A percentile compares a stretch with the other conserved stretches of the same genome.
phyloP scores from a whole-genome alignment of 1,284 basidiomycete genomes.

The Acaromyces ingoldii region DNA sequence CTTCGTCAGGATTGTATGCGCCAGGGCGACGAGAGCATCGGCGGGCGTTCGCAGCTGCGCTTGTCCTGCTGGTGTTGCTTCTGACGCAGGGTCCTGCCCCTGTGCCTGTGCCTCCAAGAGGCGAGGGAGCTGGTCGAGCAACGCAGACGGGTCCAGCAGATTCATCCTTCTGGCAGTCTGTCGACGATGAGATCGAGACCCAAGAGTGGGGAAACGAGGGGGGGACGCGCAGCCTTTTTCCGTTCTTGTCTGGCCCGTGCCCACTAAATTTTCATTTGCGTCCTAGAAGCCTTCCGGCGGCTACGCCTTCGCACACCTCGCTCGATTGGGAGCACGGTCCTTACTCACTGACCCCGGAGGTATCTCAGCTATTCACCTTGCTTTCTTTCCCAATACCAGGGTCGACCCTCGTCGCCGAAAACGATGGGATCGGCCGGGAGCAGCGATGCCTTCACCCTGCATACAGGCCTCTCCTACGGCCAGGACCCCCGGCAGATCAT shows the following conservation, averaged over 20 bases:
- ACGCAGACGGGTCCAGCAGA: conserved; percentile 33
- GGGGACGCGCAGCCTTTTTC: too few species aligned
- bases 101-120: conserved; percentile 10
- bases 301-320: background rate
- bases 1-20: conserved; percentile 30
- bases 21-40: conserved; percentile 32
- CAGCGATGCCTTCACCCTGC: background rate
- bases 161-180: conserved; percentile 2
- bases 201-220: too few species aligned
- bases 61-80: background rate
- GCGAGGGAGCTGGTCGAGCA: conserved; percentile 24
- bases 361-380: too few species aligned
- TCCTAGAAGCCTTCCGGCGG: background rate
- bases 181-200: background rate
- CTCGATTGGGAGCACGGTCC: too few species aligned
- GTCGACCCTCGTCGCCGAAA: too few species aligned
- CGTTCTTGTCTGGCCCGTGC: background rate
- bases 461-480: background rate
- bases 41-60: conserved; percentile 17
- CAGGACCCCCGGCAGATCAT: background rate
- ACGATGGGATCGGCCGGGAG: background rate
- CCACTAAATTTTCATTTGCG: background rate
- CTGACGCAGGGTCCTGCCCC: background rate
- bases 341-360: too few species aligned
- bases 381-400: too few species aligned